Evolutionary conservation across 2,329 filamentous ascomycete genomes (phyloP), one percentile per base, ranked within the genome.

Genomic region (Curvularia verruculosa): DNA sequence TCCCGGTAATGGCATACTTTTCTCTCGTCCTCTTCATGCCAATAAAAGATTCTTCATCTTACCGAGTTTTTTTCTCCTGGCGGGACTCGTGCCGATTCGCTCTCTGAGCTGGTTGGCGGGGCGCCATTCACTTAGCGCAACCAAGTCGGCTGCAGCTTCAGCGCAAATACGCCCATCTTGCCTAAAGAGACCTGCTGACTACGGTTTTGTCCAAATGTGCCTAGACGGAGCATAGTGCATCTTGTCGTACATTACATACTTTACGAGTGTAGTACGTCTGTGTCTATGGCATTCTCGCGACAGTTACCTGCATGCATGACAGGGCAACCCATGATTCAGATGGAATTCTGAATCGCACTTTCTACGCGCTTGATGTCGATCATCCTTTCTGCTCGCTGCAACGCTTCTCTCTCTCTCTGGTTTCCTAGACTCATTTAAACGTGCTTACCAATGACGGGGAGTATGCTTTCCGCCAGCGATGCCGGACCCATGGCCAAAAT

Each of bases 81-180:
- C 54, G 54, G 43, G 15, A 56, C n/a, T 31, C 21, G 28, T 45
- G 40, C 26, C 46, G 52, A 50, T 55, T 55, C 46, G 52, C 44
- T 48, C 36, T 19, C 9, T 37, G 28, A 23, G 15, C 29, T 26
- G 29, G 36, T 26, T 46, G 21, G 29, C 8, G 13, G n/a, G 52
- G 44, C 49, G 49, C 49, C 50, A 40, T 45, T 34, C 37, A 26
- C 31, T 46, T 54, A 39, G 52, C 26, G 52, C 41, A 37, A 40
- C 39, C 18, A 36, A 31, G 39, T 34, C 13, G 19, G 18, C 44
- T 9, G 44, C 34, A 56, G 18, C 21, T 26, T 31, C 23, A 29
- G 24, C 31, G 41, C 28, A 29, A 46, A 47, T 26, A 19, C 5
- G 7, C 15, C 40, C 36, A 21, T 19, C 21, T 34, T 29, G n/a